A percentile compares a stretch with the other conserved stretches of the same genome.
phyloP scores from a whole-genome alignment of 2,329 filamentous ascomycete genomes.

The Fusarium sp. region DNA sequence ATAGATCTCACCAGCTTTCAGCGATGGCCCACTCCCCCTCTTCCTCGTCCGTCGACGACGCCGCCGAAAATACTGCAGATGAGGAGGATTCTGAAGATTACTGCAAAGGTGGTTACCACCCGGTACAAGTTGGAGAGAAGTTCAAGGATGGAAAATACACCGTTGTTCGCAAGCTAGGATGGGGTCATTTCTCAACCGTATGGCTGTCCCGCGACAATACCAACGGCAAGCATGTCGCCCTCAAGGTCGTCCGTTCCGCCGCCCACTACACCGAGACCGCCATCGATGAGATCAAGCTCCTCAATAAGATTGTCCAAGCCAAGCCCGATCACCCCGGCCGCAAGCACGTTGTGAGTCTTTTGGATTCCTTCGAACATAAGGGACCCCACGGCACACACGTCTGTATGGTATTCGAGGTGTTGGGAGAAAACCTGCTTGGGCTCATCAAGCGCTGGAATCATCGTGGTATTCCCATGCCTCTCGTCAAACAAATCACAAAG shows the following conservation, averaged over 20 bases:
- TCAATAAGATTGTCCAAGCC: conserved; percentile 95
- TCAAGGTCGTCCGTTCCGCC: conserved; percentile 97
- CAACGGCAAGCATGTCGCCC: conserved; percentile 91
- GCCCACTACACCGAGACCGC: conserved; percentile 99
- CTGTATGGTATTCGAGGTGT: conserved; percentile 99
- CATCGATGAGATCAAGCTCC: conserved; percentile 97
- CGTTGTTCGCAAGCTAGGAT: conserved; percentile 94
- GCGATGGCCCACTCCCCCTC: conserved; percentile 79
- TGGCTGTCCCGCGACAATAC: conserved; percentile 86
- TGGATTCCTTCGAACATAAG: conserved; percentile 98
- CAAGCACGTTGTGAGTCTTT: conserved; percentile 92
- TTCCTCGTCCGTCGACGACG: conserved; percentile 84
- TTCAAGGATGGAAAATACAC: conserved; percentile 99
- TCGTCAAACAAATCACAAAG: conserved; percentile 99
- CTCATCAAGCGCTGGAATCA: conserved; percentile 99
- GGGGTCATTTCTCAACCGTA: conserved; percentile 99
- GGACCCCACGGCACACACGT: conserved; percentile 96
- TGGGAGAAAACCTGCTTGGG: conserved; percentile 94
- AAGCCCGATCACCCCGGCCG: conserved; percentile 95
- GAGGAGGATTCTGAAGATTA: conserved; percentile 99
- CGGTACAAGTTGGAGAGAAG: conserved; percentile 91
- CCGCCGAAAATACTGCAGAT: conserved; percentile 91
- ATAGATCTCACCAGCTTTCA: conserved; percentile 67
- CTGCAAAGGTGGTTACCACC: conserved; percentile 98
- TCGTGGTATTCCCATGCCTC: conserved; percentile 92